Conservation (phyloP, 2,329 filamentous ascomycete species). For the Botrytis deweyae region DNA sequence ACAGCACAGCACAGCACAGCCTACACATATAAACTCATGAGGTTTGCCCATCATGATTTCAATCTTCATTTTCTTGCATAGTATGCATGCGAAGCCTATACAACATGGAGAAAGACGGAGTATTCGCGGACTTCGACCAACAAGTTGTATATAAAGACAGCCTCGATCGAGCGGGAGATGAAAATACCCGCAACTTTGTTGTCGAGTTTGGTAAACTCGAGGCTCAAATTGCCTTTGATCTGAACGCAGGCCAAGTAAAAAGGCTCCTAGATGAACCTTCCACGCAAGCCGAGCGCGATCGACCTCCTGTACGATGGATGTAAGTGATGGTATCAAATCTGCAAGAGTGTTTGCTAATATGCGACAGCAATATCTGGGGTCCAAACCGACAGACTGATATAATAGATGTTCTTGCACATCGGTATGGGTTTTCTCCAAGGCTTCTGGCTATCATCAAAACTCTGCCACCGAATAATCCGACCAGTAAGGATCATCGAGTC, state of each 20-base stretch:
- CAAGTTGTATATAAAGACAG: conserved; percentile 47
- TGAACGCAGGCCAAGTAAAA: conserved; percentile 46
- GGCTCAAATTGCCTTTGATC: conserved; percentile 56
- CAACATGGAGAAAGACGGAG: conserved; percentile 27
- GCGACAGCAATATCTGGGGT: conserved; percentile 64
- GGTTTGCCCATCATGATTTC: conserved; percentile 17
- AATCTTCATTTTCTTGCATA: background rate
- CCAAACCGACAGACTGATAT: conserved; percentile 58
- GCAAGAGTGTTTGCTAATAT: conserved; percentile 21
- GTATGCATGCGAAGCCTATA: background rate
- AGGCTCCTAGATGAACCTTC: conserved; percentile 40
- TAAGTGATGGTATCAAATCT: conserved; percentile 41
- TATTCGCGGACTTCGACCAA: conserved; percentile 51
- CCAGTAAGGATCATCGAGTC: conserved; percentile 22
- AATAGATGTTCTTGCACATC: conserved; percentile 54
- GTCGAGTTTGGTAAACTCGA: conserved; percentile 60
- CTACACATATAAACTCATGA: conserved; percentile 1
- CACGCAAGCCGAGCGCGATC: conserved; percentile 39
- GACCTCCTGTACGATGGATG: conserved; percentile 66
- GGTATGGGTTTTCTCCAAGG: conserved; percentile 68
- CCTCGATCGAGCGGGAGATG: conserved; percentile 43
- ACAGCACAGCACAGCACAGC: conserved; percentile 12
- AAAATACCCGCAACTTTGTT: conserved; percentile 56
- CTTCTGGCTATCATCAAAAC: conserved; percentile 63
- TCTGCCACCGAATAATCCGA: conserved; percentile 44